These are phyloP conservation scores for Clonostachys rhizophaga DNA, from an alignment of 2,329 filamentous ascomycete genomes.

Conservation along the genomic window DNA sequence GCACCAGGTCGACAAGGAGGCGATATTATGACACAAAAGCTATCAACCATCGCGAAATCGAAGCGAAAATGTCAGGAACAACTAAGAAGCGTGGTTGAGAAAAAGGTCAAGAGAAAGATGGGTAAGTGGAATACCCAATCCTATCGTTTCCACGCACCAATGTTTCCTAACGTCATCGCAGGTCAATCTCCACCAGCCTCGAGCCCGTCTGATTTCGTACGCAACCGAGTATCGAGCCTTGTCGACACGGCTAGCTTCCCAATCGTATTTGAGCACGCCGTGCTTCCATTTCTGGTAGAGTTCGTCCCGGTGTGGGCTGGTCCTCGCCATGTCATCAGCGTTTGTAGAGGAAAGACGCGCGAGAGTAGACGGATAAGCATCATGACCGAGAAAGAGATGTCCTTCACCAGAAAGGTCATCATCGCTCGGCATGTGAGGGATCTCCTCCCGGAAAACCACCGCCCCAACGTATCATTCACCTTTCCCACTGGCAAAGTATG, in stretches of 20 bases:
- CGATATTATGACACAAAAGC: constrained; percentile 4
- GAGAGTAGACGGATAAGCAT: constrained; percentile 30
- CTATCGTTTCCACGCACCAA: not conserved
- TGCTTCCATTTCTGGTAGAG: constrained; percentile 35
- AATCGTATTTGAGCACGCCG: constrained; percentile 33
- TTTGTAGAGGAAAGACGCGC: constrained; percentile 25
- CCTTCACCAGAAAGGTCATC: constrained; percentile 26
- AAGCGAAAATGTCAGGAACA: constrained; percentile 30
- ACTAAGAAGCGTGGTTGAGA: constrained; percentile 25
- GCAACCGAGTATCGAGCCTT: constrained; percentile 16
- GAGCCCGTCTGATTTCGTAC: constrained; percentile 20
- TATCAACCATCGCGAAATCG: constrained; percentile 16
- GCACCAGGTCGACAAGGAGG: not conserved
- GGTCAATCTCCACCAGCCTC: not conserved
- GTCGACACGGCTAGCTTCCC: constrained; percentile 30
- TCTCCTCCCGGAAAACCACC: constrained; percentile 26
- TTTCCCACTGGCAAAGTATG: constrained; percentile 30
- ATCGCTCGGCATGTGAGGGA: constrained; percentile 35
- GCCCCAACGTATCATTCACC: constrained; percentile 21
- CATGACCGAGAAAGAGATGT: constrained; percentile 26
- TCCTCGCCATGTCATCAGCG: constrained; percentile 29
- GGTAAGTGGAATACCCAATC: not conserved
- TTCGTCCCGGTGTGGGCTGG: constrained; percentile 36
- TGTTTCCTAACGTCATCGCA: not conserved
- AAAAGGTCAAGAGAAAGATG: constrained; percentile 16